Evolutionary conservation across 2,329 filamentous ascomycete species (phyloP).

Genomic region (Pestalotiopsis sp.): DNA sequence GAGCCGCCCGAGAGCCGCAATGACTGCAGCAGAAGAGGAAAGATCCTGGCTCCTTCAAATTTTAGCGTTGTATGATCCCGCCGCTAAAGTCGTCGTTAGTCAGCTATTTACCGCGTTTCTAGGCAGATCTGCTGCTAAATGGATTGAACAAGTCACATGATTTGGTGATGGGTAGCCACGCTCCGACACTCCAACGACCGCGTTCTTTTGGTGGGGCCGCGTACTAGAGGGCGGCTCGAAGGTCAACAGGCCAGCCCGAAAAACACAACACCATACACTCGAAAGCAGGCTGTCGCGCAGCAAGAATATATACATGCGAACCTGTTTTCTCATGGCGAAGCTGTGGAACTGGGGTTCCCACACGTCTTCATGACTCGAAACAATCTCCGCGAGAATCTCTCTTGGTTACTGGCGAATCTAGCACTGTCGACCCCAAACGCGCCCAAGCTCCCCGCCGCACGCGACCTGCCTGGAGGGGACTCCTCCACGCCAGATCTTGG

Average conservation of each 20-base stretch:
- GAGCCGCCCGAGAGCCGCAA: slow-evolving; percentile 4
- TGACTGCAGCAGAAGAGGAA: background rate
- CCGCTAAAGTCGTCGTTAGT: background rate
- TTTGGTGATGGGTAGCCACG: slow-evolving; percentile 12
- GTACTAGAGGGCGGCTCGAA: background rate
- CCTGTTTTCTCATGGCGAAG: slow-evolving; percentile 32
- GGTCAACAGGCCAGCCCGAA: background rate
- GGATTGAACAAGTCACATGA: slow-evolving; percentile 14
- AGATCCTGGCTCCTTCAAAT: background rate
- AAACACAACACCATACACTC: background rate
- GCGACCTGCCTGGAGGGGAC: slow-evolving; percentile 26
- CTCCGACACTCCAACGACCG: background rate
- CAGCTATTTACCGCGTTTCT: too few species aligned
- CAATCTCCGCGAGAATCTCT: slow-evolving; percentile 60
- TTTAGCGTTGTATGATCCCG: background rate
- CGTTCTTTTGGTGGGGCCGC: slow-evolving; percentile 11
- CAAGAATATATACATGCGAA: slow-evolving; percentile 13
- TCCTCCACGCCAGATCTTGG: slow-evolving; percentile 23
- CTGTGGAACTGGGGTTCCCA: slow-evolving; percentile 38
- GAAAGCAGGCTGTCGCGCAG: background rate
- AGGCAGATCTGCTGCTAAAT: background rate
- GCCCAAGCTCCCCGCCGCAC: slow-evolving; percentile 38
- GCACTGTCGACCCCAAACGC: slow-evolving; percentile 42
- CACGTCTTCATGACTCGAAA: slow-evolving; percentile 64
- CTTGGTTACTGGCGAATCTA: slow-evolving; percentile 58